Conservation (phyloP, 1,284 basidiomycete genomes). For the Calocybe gambosa region DNA sequence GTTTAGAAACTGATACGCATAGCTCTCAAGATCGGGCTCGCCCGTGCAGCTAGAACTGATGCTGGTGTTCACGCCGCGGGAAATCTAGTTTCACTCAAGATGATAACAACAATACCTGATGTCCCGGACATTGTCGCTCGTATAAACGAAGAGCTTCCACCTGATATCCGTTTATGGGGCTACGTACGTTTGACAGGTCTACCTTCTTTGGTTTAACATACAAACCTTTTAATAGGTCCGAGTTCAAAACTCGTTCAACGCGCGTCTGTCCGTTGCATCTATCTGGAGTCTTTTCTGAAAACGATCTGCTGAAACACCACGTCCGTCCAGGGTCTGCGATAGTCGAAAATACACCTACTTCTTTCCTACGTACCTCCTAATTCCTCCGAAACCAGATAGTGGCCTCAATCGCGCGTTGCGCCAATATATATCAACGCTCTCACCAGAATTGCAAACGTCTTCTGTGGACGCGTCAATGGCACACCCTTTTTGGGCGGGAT, state of each 20-base stretch:
- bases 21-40: conserved; percentile 63
- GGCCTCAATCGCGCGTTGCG: conserved; percentile 49
- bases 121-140: conserved; percentile 67
- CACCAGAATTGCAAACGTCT: conserved; percentile 20
- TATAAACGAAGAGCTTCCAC: conserved; percentile 84
- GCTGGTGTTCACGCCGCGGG: conserved; percentile 97
- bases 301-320: conserved; percentile 8
- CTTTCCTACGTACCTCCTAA: conserved; percentile 89
- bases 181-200: conserved; percentile 44
- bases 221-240: conserved; percentile 40
- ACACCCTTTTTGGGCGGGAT: conserved; percentile 34
- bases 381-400: conserved; percentile 83
- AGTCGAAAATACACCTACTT: conserved; percentile 97
- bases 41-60: conserved; percentile 92
- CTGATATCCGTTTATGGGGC: conserved; percentile 91
- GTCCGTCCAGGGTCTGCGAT: conserved; percentile 66
- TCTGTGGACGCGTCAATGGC: conserved; percentile 12
- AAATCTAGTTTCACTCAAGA: conserved; percentile 88
- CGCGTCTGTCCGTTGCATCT: conserved; percentile 59
- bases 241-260: conserved; percentile 90
- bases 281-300: conserved; percentile 11
- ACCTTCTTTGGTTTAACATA: neutral
- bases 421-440: conserved; percentile 19
- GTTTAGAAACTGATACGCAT: neutral
- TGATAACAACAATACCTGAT: conserved; percentile 75